Base-by-base conservation (phyloP, 2,329 filamentous ascomycete genomes). In the Hypoxylon sp. region DNA sequence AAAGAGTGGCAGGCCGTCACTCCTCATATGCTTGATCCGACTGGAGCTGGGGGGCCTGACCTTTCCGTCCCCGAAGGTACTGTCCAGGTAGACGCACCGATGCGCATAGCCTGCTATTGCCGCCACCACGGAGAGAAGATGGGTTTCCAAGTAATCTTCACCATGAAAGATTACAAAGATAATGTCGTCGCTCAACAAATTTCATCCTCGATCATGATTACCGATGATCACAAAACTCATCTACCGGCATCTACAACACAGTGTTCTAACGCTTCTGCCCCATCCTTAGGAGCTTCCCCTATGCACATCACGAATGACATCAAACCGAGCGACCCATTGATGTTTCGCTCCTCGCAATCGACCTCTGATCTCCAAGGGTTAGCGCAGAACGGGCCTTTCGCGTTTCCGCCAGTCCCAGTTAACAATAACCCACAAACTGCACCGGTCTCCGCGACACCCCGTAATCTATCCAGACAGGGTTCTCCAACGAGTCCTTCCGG, bases 21-120 rank as follows among this genome's bases (percentile, higher is more conserved):
- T 74, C 81, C 84, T 74, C 82, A 87, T 74, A 73, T 81, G 74
- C 80, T 79, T 62, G 82, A 85, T 73, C 78, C 75, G 68, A 82
- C 78, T 67, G 77, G 73, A 45, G 74, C 79, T 52, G 82, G 81
- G 39, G 78, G 79, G 21, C 78, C 79, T 51, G 82, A 85, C 62
- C 58, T 68, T 57, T 79, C 83, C n/a, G 78, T 83, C 80, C 65
- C 82, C 79, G 46, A 83, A 84, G 88, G 88, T 53, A 87, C 90
- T 5, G 88, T 93, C 82, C 90, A 93, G 74, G 89, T 97, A 21
- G 90, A 94, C 71, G 88, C 93, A 1, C 94, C 93, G 0, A 97
- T 98, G 94, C 90, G 95, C 8, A 97, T 99, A 74, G 93, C 94
- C 23, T 99, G 95, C 78, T 99, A 98, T 79, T 98, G 95, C 80